Evolutionary conservation across 164 flowering plant species (phyloP), one percentile per base, ranked within the genome.

Genomic region (Taxillus chinensis): DNA sequence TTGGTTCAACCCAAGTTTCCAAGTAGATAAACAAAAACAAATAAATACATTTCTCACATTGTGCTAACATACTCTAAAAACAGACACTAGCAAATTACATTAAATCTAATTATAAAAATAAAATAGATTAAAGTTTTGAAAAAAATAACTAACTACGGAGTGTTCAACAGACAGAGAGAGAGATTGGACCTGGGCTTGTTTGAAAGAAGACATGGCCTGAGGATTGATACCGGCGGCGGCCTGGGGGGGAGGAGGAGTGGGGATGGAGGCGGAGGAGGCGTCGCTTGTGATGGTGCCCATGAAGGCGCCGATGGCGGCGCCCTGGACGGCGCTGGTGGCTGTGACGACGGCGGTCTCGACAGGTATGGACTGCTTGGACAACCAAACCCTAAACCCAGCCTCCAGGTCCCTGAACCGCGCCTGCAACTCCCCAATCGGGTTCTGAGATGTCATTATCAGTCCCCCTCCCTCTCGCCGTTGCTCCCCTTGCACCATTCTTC

Each of bases 301-400:
- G 53, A 93, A 58, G 41, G 60, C 96, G 13, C 99, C 99, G 11
- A 93, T 89, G 10, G 85, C 86, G 4, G 88, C 99, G 2, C 99
- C 99, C 65, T 93, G 97, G 8, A 58, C 62, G 51, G 87, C 89
- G 70, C 88, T 75, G 54, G 88, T 79, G 67, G 73, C 78, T 46
- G 99, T 86, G 56, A 87, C 92, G 43, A 90, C 78, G 42, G 90
- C 87, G 16, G 91, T 92, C 71, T 93, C 97, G 10, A 90, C 92
- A 0, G 92, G 75, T 59, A 90, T 15, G 11, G 96, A 78, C 74
- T 93, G 99, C 75, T 90, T 84, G 37, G 89, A 54, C 3, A 90
- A 67, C 98, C 98, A 93, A 0, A 57, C 39, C 60, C 68, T 78
- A 63, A 83, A 86, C 37, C 77, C 78, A 45, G 3, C 54, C 65